Base-by-base conservation (phyloP, 352 stramenopile genomes). In the Phytophthora megakarya region DNA sequence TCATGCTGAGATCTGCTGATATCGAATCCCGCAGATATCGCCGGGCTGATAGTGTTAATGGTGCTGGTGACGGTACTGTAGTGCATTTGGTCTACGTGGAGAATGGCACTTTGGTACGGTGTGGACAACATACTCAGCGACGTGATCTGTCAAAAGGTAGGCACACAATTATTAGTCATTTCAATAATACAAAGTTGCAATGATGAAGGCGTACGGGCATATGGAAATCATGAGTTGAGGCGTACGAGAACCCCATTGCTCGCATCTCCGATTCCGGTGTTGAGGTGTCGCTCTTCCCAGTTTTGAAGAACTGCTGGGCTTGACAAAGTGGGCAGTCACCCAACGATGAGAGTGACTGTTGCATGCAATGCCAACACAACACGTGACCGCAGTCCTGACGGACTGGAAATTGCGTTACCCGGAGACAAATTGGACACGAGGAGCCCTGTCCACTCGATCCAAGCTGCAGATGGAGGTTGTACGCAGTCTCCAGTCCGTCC, bases 351-450 rank as follows among this genome's bases (percentile, higher is more conserved):
- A 81, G 53, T 10, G 67, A 78, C 23, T 88, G 78, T 38, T 83
- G 78, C 48, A 79, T 75, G 62, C 78, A 88, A 7, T 75, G 66
- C 37, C 75, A 54, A 33, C 78, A 87, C 28, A 87, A 65, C 9
- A 78, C 73, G 46, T 87, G 78, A 13, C 78, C 78, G 40, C 78
- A 87, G n/a, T 76, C 61, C 48, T 87, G 78, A 4, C 64, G 78
- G 38, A 79, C 58, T 15, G 78, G 71, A 18, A 72, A 56, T 61
- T 81, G 73, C 32, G 63, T 73, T 18, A 67, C 23, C 8, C 65
- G 71, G 18, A 88, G 69, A 37, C 76, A 88, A 46, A 88, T 78
- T 33, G 78, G 76, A 7, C 78, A 88, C 45, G 69, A 47, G 46
- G 75, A 67, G 18, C 30, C 49, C 32, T 52, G 30, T 21, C 22